Percentiles rank a stretch among this genome's conserved stretches.
These are phyloP conservation scores for Kluyveromyces sp. DNA, from an alignment of 1,139 yeast genomes.

Conservation along the genomic window DNA sequence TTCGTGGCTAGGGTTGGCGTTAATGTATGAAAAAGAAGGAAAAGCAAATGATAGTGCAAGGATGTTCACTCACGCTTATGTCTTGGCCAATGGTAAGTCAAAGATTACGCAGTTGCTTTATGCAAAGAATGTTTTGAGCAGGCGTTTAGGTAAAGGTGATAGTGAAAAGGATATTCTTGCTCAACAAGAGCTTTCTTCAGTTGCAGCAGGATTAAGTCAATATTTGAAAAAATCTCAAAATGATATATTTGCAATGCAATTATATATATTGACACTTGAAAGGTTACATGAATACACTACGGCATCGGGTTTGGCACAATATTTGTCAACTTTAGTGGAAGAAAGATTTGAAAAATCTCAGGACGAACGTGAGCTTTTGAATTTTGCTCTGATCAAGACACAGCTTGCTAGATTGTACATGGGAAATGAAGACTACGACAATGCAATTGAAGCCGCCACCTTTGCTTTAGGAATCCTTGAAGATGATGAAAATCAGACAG, in stretches of 20 bases:
- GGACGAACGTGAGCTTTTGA: conserved; percentile 38
- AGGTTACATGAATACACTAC: conserved; percentile 54
- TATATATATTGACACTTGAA: conserved; percentile 58
- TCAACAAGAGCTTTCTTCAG: conserved; percentile 59
- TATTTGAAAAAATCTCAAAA: conserved; percentile 62
- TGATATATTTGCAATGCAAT: conserved; percentile 53
- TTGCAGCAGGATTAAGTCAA: conserved; percentile 64
- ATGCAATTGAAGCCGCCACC: conserved; percentile 56
- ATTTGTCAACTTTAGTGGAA: conserved; percentile 47
- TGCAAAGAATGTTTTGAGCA: conserved; percentile 47
- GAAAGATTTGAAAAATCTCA: conserved; percentile 50
- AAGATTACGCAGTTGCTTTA: conserved; percentile 67
- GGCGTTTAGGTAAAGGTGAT: conserved; percentile 35
- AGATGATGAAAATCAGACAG: conserved; percentile 29
- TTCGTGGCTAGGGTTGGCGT: conserved; percentile 88
- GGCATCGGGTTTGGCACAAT: conserved; percentile 44
- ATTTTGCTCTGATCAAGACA: conserved; percentile 53
- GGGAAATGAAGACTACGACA: conserved; percentile 47
- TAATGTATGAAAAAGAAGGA: conserved; percentile 55
- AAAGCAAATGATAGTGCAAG: conserved; percentile 43
- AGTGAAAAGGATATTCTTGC: conserved; percentile 50
- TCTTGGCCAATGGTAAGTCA: conserved; percentile 64
- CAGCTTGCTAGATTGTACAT: conserved; percentile 65
- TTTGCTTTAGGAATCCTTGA: conserved; percentile 46
- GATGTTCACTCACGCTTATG: conserved; percentile 69